phyloP scores from a whole-genome alignment of 371 early-diverging fungal genomes.

The Mucor indicus region DNA sequence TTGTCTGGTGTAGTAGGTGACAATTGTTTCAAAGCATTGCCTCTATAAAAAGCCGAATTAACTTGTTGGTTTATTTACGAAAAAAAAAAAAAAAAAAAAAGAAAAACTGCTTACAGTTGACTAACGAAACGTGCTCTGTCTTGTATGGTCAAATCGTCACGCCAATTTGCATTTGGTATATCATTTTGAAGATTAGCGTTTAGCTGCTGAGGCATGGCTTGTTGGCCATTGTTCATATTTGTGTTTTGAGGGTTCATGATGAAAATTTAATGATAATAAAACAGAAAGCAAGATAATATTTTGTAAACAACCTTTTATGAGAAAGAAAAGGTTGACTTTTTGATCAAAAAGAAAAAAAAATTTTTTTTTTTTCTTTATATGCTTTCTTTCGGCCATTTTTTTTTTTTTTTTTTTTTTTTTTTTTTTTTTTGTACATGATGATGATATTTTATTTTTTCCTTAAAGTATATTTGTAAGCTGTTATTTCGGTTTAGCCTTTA shows the following conservation, averaged over 20 bases:
- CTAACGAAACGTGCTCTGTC: slow-evolving; percentile 32
- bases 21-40: slow-evolving; percentile 35
- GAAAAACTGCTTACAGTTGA: slow-evolving; percentile 6
- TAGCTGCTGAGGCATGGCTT: slow-evolving; percentile 1
- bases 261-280: background rate
- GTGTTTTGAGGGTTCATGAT: slow-evolving; percentile 25
- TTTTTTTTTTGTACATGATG: no score
- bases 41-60: slow-evolving; percentile 30
- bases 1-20: slow-evolving; percentile 39
- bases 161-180: slow-evolving; percentile 28
- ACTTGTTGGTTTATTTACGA: background rate
- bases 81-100: background rate
- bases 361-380: background rate
- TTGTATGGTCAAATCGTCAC: slow-evolving; percentile 31
- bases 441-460: no score
- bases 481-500: background rate
- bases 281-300: background rate
- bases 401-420: no score
- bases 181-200: slow-evolving; percentile 16
- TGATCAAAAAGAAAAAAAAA: background rate
- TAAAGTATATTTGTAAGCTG: background rate
- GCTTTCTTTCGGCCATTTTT: background rate
- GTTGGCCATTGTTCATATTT: slow-evolving; percentile 20
- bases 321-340: background rate
- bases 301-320: no score